phyloP scores from a whole-genome alignment of 805 yeast species.

The Citeromyces nyonsensis region DNA sequence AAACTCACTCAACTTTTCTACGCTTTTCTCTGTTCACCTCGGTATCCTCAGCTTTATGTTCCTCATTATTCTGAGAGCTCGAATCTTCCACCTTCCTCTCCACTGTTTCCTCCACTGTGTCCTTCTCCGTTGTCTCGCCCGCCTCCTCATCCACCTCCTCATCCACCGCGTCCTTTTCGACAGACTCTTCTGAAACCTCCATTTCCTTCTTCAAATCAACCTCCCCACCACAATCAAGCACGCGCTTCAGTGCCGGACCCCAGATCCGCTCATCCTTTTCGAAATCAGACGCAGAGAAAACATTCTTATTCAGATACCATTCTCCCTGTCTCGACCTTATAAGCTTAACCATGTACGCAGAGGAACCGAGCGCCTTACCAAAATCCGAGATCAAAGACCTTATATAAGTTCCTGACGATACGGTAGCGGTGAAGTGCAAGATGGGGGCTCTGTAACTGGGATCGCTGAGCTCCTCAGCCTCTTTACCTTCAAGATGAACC shows the following conservation, averaged over 20 bases:
- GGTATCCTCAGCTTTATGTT: too few relatives aligned
- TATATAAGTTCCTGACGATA: slow-evolving; percentile 91
- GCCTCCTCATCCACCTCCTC: too few relatives aligned
- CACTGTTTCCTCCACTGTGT: too few relatives aligned
- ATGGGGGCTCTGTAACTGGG: slow-evolving; percentile 42
- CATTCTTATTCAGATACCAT: slow-evolving; percentile 65
- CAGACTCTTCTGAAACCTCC: slow-evolving; percentile 1
- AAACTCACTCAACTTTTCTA: too few relatives aligned
- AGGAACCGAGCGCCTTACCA: slow-evolving; percentile 66
- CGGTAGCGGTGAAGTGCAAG: slow-evolving; percentile 60
- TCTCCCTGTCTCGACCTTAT: slow-evolving; percentile 65
- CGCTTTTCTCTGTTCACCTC: too few relatives aligned
- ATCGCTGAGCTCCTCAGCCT: slow-evolving; percentile 16
- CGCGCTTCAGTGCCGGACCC: slow-evolving; percentile 46
- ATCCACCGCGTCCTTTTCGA: too few relatives aligned
- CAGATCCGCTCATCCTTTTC: slow-evolving; percentile 47
- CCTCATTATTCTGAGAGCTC: too few relatives aligned
- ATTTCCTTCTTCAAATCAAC: slow-evolving; percentile 23
- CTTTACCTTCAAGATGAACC: slow-evolving; percentile 19
- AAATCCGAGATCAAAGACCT: slow-evolving; percentile 81
- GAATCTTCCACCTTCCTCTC: too few relatives aligned
- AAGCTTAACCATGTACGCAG: slow-evolving; percentile 80
- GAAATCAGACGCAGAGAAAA: slow-evolving; percentile 54
- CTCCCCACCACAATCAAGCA: slow-evolving; percentile 28
- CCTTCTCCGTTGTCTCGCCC: too few relatives aligned